These are phyloP conservation scores for Arabis hirsuta DNA, from an alignment of 345 rosid species.

Conservation along the genomic window DNA sequence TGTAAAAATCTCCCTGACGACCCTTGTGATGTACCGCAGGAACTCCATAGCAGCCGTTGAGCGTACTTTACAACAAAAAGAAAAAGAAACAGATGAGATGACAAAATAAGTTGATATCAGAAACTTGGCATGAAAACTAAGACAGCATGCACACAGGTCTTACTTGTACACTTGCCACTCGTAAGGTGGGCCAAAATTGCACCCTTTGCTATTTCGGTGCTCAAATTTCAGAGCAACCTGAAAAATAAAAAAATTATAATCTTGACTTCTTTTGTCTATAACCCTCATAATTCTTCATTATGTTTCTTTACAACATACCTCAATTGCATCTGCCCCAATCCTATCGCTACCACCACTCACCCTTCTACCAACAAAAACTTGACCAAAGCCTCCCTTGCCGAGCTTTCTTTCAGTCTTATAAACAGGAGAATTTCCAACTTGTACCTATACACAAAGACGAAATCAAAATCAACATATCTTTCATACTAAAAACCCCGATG, in stretches of 20 bases:
- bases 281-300: not conserved
- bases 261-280: not conserved
- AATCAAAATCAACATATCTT: constrained; percentile 8
- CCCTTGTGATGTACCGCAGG: constrained; percentile 93
- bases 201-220: constrained; percentile 93
- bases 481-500: not conserved
- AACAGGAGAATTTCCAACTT: constrained; percentile 69
- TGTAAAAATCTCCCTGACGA: constrained; percentile 90
- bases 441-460: constrained; percentile 52
- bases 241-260: constrained; percentile 12
- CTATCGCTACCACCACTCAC: constrained; percentile 51
- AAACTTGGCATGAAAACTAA: not conserved
- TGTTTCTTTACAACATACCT: constrained; percentile 49
- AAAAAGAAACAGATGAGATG: constrained; percentile 25
- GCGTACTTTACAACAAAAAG: constrained; percentile 46
- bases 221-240: constrained; percentile 97
- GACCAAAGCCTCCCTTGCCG: constrained; percentile 93
- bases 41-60: constrained; percentile 81
- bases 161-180: constrained; percentile 99
- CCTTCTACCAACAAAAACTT: constrained; percentile 83
- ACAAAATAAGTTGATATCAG: constrained; percentile 7
- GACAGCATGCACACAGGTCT: constrained; percentile 35
- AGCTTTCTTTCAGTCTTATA: constrained; percentile 71
- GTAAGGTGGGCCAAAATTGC: constrained; percentile 94
- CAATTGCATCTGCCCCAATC: constrained; percentile 63